phyloP scores from a whole-genome alignment of 352 stramenopile species.

The Ochromonadaceae sp. region DNA sequence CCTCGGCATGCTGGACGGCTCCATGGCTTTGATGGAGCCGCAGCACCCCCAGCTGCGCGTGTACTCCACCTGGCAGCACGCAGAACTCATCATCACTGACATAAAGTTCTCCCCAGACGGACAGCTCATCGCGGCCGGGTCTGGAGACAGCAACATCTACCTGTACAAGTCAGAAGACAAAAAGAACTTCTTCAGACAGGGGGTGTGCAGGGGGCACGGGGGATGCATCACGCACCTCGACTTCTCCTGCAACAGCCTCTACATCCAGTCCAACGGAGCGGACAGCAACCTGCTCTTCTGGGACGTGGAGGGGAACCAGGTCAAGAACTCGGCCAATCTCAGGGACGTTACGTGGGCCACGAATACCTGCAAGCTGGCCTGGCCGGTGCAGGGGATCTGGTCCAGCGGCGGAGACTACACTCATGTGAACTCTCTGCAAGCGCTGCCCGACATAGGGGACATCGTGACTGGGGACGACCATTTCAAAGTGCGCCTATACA shows the following conservation, averaged over 20 bases:
- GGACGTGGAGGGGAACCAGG: constrained; percentile 27
- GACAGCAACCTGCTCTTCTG: constrained; percentile 60
- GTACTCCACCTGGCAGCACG: constrained; percentile 31
- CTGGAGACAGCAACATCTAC: constrained; percentile 65
- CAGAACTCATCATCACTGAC: constrained; percentile 53
- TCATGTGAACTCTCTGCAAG: constrained; percentile 54
- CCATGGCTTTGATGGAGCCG: constrained; percentile 16
- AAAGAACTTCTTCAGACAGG: constrained; percentile 25
- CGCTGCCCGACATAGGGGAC: constrained; percentile 35
- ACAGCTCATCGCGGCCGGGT: constrained; percentile 50
- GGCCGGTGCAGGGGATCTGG: constrained; percentile 58
- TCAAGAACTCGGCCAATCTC: constrained; percentile 34
- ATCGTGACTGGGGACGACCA: constrained; percentile 63
- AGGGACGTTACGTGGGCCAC: constrained; percentile 72
- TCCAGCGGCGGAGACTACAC: constrained; percentile 52
- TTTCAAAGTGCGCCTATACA: constrained; percentile 61
- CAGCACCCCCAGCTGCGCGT: constrained; percentile 1
- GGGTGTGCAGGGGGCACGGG: constrained; percentile 34
- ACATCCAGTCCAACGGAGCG: constrained; percentile 52
- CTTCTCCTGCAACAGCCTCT: constrained; percentile 54
- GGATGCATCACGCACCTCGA: constrained; percentile 52
- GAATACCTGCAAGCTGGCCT: constrained; percentile 62
- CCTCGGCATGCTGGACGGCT: constrained; percentile 21
- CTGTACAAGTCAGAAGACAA: constrained; percentile 62
- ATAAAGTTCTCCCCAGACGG: constrained; percentile 65